Evolutionary conservation across 371 early-diverging fungal species (phyloP).

Genomic region (Aphelidium insulamus): DNA sequence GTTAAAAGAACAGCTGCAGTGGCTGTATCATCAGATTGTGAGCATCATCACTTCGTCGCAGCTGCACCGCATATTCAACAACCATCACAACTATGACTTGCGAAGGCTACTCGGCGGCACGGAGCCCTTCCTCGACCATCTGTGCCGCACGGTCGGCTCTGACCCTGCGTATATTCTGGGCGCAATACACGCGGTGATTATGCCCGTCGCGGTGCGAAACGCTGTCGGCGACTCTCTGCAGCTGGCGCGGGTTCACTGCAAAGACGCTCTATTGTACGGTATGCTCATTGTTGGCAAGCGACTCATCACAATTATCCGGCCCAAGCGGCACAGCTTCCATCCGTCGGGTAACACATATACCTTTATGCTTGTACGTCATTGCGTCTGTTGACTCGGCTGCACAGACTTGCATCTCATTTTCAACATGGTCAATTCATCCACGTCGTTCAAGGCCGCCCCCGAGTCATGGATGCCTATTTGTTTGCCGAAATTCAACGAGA

Average conservation of each 20-base stretch:
- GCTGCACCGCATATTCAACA: constrained; percentile 61
- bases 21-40: constrained; percentile 62
- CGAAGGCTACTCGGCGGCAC: constrained; percentile 56
- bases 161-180: constrained; percentile 52
- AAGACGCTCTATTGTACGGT: constrained; percentile 41
- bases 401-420: constrained; percentile 59
- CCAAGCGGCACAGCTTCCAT: constrained; percentile 51
- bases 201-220: constrained; percentile 37
- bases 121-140: constrained; percentile 60
- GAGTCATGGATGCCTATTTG: constrained; percentile 92
- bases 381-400: background rate
- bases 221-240: constrained; percentile 31
- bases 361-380: background rate
- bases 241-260: constrained; percentile 6
- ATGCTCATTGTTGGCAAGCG: constrained; percentile 49
- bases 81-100: constrained; percentile 70
- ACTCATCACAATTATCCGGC: constrained; percentile 50
- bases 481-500: constrained; percentile 66
- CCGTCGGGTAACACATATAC: constrained; percentile 23
- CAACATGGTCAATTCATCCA: constrained; percentile 52
- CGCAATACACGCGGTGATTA: constrained; percentile 46
- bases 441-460: constrained; percentile 33
- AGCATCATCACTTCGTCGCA: constrained; percentile 63
- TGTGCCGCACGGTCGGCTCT: constrained; percentile 39
- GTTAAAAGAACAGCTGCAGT: constrained; percentile 47